Conservation (phyloP, 306 rosid species). For the Canavalia gladiata region DNA sequence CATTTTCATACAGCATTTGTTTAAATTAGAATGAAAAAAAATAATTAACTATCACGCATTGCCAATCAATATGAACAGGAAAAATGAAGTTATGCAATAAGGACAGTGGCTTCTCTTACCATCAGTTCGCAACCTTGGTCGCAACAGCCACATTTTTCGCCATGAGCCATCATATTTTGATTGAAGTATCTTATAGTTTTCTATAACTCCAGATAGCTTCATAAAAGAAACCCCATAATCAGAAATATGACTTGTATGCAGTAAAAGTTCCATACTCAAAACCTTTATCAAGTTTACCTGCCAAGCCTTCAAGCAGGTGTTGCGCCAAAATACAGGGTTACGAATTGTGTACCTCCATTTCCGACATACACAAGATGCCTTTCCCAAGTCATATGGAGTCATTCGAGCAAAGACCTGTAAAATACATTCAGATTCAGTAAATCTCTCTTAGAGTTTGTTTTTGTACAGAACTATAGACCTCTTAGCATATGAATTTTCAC, state of each 20-base stretch:
- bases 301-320: constrained; percentile 97
- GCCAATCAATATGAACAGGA: constrained; percentile 22
- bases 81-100: constrained; percentile 33
- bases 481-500: constrained; percentile 27
- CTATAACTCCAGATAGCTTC: constrained; percentile 80
- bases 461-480: constrained; percentile 6
- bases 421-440: constrained; percentile 5
- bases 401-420: constrained; percentile 80
- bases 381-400: constrained; percentile 88
- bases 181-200: constrained; percentile 82
- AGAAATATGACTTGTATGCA: constrained; percentile 43
- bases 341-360: constrained; percentile 95
- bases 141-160: constrained; percentile 93
- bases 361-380: constrained; percentile 91
- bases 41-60: background rate
- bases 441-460: constrained; percentile 26
- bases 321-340: constrained; percentile 94
- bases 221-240: constrained; percentile 44
- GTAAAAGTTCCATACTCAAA: constrained; percentile 35
- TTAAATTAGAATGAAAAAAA: constrained; percentile 7
- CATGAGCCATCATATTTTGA: constrained; percentile 81
- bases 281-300: constrained; percentile 70
- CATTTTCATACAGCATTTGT: constrained; percentile 7
- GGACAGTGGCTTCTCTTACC: constrained; percentile 58
- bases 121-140: constrained; percentile 94